Evolutionary conservation across 352 stramenopile species (phyloP), one percentile per base, ranked within the genome.

Genomic region (Phytopythium oedochilum): DNA sequence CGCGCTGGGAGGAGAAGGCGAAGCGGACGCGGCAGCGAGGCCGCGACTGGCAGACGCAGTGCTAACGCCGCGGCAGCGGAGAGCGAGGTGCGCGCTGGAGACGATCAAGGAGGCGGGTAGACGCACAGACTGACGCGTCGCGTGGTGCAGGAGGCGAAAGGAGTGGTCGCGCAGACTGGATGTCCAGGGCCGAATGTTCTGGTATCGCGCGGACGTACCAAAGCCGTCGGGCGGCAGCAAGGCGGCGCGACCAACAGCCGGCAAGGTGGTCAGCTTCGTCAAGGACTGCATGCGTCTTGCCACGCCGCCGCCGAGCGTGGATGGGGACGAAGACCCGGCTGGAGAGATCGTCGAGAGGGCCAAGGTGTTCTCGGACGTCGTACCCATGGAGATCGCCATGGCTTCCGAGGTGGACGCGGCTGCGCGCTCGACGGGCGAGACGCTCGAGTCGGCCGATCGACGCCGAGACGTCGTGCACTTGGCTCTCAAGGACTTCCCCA

Each of bases 121-220:
- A 10, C 5, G 29, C 29, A 10, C 5, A 10, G 5, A 10, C 5
- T 34, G 29, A 34, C 36, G 4, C 36, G 4, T n/a, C 23, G 31
- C 7, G 22, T 38, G 25, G 0, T 15, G 20, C 29, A 70, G 61
- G 43, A 78, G 63, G 22, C 66, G 78, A 20, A 84, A 79, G 57
- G 73, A 85, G 50, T 88, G 78, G 78, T 63, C 60, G 6, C 71
- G 78, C 1, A 80, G 73, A 34, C 31, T 86, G 34, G 78, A 88
- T 39, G 60, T 86, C 31, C 58, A 83, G 36, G 75, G 78, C 22
- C 63, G 75, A 3, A 61, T 81, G 60, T 86, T 76, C 47, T 86
- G 78, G 78, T 80, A 83, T 43, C 70, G 71, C 26, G 36, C 59
- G 10, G 68, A 66, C 31, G 54, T 23, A 8, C 28, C n/a, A 29